Evolutionary conservation across 2,329 filamentous ascomycete genomes (phyloP).

Genomic region (Lecanicillium sp.): DNA sequence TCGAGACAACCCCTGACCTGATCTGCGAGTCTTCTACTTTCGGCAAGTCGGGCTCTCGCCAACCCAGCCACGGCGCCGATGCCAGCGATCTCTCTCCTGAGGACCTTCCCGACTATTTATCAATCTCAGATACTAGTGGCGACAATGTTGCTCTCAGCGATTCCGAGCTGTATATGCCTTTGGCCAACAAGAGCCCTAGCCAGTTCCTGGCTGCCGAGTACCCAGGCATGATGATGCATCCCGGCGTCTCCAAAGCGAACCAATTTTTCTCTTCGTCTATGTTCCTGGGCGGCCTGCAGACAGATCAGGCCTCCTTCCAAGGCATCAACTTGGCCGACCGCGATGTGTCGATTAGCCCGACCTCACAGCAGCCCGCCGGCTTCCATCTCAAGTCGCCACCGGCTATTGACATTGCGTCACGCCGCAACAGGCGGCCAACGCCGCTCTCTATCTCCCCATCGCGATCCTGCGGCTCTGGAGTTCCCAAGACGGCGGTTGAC

Average conservation of each 20-base stretch:
- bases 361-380: slow-evolving; percentile 3
- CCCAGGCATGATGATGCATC: slow-evolving; percentile 13
- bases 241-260: slow-evolving; percentile 12
- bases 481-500: slow-evolving; percentile 42
- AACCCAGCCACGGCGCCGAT: slow-evolving; percentile 8
- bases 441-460: slow-evolving; percentile 39
- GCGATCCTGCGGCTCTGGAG: slow-evolving; percentile 33
- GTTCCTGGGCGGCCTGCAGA: slow-evolving; percentile 10
- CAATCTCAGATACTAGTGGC: slow-evolving; percentile 8
- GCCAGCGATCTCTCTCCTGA: slow-evolving; percentile 8
- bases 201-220: slow-evolving; percentile 8
- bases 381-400: slow-evolving; percentile 40
- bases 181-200: slow-evolving; percentile 8
- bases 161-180: slow-evolving; percentile 7
- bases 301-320: slow-evolving; percentile 14
- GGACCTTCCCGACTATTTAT: slow-evolving; percentile 13
- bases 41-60: not conserved
- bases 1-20: slow-evolving; percentile 9
- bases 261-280: slow-evolving; percentile 24
- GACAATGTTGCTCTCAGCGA: slow-evolving; percentile 9
- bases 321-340: not conserved
- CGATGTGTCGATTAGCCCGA: slow-evolving; percentile 6
- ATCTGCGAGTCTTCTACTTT: slow-evolving; percentile 7
- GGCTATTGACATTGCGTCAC: slow-evolving; percentile 45
- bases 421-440: slow-evolving; percentile 37